phyloP scores from a whole-genome alignment of 1,284 basidiomycete species.

The Cryptococcus sp. region DNA sequence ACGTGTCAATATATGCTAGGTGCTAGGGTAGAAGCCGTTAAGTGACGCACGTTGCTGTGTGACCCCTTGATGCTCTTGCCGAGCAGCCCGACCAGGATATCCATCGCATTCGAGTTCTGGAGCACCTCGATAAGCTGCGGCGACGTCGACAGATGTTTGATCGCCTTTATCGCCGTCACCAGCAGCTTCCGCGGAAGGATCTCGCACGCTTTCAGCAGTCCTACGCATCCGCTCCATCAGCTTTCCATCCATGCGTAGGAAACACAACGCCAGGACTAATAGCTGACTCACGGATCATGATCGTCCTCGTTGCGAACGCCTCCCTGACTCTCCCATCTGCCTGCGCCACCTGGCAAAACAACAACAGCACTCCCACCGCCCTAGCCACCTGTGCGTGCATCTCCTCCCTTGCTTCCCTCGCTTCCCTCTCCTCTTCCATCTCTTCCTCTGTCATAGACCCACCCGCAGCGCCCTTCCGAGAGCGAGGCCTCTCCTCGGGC shows the following conservation, averaged over 20 bases:
- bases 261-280: too few relatives aligned
- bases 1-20: neutral
- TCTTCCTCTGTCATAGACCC: neutral
- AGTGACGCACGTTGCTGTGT: slow-evolving; percentile 68
- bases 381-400: slow-evolving; percentile 49
- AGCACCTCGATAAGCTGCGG: slow-evolving; percentile 83
- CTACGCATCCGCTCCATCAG: slow-evolving; percentile 50
- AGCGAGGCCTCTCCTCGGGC: slow-evolving; percentile 60
- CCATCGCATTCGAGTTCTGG: slow-evolving; percentile 93
- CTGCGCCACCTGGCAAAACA: slow-evolving; percentile 94
- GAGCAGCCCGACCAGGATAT: slow-evolving; percentile 78
- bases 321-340: slow-evolving; percentile 88
- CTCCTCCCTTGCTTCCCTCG: neutral
- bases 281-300: slow-evolving; percentile 70
- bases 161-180: slow-evolving; percentile 84
- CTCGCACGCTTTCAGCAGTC: slow-evolving; percentile 77
- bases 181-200: slow-evolving; percentile 77
- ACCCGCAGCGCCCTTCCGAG: slow-evolving; percentile 53
- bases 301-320: slow-evolving; percentile 82
- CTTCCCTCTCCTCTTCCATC: slow-evolving; percentile 2
- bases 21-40: neutral
- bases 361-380: slow-evolving; percentile 83
- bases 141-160: slow-evolving; percentile 94
- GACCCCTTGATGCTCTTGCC: slow-evolving; percentile 74
- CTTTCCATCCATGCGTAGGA: neutral